Percentiles rank a stretch among this genome's conserved stretches.
Evolutionary conservation across 306 rosid genomes (phyloP).

Genomic region (Prunus mongolica): DNA sequence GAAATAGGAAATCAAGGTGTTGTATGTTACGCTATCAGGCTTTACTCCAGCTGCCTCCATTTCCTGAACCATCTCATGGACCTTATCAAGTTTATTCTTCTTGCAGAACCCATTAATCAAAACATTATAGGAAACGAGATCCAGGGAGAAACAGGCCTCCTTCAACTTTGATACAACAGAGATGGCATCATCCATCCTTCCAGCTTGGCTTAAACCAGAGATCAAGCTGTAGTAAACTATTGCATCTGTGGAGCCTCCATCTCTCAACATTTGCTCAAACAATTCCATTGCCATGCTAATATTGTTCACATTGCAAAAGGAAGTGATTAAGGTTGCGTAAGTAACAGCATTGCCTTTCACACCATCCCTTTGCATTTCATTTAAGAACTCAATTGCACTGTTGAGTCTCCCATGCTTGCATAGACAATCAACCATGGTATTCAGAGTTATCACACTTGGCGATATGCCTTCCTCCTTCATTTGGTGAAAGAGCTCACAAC

Average conservation of each 20-base stretch:
- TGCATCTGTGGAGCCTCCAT: slow-evolving; percentile 62
- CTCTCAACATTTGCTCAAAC: slow-evolving; percentile 53
- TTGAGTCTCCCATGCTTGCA: slow-evolving; percentile 58
- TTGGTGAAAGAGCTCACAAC: slow-evolving; percentile 43
- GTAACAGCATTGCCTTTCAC: slow-evolving; percentile 53
- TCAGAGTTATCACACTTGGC: slow-evolving; percentile 66
- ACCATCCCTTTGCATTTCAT: slow-evolving; percentile 54
- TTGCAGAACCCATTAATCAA: slow-evolving; percentile 67
- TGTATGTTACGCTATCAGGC: slow-evolving; percentile 70
- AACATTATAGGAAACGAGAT: slow-evolving; percentile 53
- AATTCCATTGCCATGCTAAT: slow-evolving; percentile 58
- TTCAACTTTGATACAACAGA: slow-evolving; percentile 56
- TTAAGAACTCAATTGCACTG: slow-evolving; percentile 57
- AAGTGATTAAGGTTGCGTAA: slow-evolving; percentile 50
- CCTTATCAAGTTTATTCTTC: slow-evolving; percentile 54
- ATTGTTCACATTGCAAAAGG: slow-evolving; percentile 72
- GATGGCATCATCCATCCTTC: slow-evolving; percentile 78
- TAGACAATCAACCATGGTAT: slow-evolving; percentile 63
- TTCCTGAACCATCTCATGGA: slow-evolving; percentile 49
- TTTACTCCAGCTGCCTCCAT: slow-evolving; percentile 62
- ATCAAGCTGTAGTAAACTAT: slow-evolving; percentile 59
- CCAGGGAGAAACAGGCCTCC: slow-evolving; percentile 62
- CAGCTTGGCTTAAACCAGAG: slow-evolving; percentile 66
- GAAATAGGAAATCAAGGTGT: slow-evolving; percentile 59
- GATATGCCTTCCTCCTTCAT: slow-evolving; percentile 52